Conservation (phyloP, 352 stramenopile genomes). For the Globisporangium recalcitrans region DNA sequence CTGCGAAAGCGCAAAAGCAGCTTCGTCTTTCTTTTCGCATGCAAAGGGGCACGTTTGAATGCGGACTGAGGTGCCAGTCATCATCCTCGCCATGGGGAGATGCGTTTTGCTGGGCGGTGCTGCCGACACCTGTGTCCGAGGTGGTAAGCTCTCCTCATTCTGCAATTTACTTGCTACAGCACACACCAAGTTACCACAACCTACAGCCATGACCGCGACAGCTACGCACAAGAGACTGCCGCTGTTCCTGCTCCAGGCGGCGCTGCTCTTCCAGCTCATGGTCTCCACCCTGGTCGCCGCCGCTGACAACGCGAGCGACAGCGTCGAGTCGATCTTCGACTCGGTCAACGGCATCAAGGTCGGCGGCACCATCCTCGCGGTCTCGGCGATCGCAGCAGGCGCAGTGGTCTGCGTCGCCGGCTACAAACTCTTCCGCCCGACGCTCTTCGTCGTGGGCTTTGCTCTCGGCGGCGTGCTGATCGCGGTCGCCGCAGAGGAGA, state of each 20-base stretch:
- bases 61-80: not conserved
- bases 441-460: constrained; percentile 56
- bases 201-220: constrained; percentile 1
- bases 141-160: constrained; percentile 20
- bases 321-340: constrained; percentile 33
- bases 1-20: not conserved
- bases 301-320: constrained; percentile 21
- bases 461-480: constrained; percentile 35
- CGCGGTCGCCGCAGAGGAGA: constrained; percentile 32
- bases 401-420: constrained; percentile 39
- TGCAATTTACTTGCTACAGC: constrained; percentile 19
- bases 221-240: not conserved
- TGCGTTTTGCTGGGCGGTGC: not conserved
- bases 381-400: constrained; percentile 33
- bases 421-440: constrained; percentile 54
- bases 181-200: constrained; percentile 9
- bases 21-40: not conserved
- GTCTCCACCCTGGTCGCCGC: not conserved
- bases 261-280: not conserved
- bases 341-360: constrained; percentile 33
- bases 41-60: not conserved
- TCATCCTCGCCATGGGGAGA: not conserved
- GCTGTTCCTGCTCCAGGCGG: constrained; percentile 7
- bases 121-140: not conserved
- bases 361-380: constrained; percentile 34